Percentiles rank a stretch among this genome's conserved stretches.
These are phyloP conservation scores for Beta corolliflora DNA, from an alignment of 179 eudicot genomes.

Conservation along the genomic window DNA sequence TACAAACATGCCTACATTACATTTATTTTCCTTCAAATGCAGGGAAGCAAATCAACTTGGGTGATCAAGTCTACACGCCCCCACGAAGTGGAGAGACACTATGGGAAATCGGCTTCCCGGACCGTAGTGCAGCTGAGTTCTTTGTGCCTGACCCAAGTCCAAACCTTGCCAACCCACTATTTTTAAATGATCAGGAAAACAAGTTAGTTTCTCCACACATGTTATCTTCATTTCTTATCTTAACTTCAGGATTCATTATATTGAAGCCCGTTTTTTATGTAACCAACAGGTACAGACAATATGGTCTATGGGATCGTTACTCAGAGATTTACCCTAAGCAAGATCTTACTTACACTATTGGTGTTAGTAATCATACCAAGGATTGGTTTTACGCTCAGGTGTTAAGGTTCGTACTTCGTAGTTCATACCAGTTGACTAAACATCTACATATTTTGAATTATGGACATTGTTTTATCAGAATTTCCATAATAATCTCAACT, in stretches of 20 bases:
- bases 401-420: conserved; percentile 39
- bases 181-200: conserved; percentile 13
- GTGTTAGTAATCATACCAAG: conserved; percentile 42
- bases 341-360: conserved; percentile 66
- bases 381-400: conserved; percentile 90
- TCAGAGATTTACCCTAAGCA: conserved; percentile 56
- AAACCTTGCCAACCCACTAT: conserved; percentile 27
- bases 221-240: neutral
- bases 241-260: neutral
- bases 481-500: no score
- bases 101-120: conserved; percentile 59
- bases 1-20: neutral
- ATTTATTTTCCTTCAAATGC: neutral
- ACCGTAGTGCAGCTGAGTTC: conserved; percentile 64
- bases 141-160: conserved; percentile 45
- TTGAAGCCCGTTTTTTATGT: neutral
- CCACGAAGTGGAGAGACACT: conserved; percentile 47
- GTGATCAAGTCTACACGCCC: conserved; percentile 35
- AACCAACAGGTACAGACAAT: conserved; percentile 64
- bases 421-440: no score
- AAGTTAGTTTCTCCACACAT: conserved; percentile 18
- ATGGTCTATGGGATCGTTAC: conserved; percentile 86
- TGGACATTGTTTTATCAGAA: no score
- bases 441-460: no score
- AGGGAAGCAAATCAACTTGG: conserved; percentile 37